Evolutionary conservation across 1,284 basidiomycete genomes (phyloP).

Genomic region (Ceratobasidium sp.): DNA sequence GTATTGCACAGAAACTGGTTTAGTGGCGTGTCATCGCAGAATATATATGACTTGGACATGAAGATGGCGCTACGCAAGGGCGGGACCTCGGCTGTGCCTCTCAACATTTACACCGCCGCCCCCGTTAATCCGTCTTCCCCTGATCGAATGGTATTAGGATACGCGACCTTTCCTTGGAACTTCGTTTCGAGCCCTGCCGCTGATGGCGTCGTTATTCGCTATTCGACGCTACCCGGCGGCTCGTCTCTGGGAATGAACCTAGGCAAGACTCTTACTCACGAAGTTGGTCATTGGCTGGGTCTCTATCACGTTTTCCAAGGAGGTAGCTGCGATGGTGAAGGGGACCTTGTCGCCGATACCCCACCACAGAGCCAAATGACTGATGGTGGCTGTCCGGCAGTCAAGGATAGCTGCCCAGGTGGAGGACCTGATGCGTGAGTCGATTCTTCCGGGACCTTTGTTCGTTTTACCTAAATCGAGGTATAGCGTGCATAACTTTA

Average conservation of each 20-base stretch:
- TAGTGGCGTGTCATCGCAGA: background rate
- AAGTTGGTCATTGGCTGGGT: slow-evolving; percentile 49
- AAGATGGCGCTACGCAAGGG: slow-evolving; percentile 14
- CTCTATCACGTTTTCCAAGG: slow-evolving; percentile 49
- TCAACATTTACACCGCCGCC: slow-evolving; percentile 20
- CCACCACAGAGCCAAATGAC: slow-evolving; percentile 26
- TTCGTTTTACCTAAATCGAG: too few species aligned
- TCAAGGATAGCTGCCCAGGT: background rate
- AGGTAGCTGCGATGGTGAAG: background rate
- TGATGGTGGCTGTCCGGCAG: background rate
- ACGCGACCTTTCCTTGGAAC: slow-evolving; percentile 8
- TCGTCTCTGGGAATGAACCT: background rate
- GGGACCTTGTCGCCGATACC: slow-evolving; percentile 12
- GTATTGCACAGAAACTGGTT: background rate
- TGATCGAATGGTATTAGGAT: slow-evolving; percentile 15
- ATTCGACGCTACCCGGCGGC: slow-evolving; percentile 14
- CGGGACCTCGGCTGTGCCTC: slow-evolving; percentile 6
- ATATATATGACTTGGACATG: slow-evolving; percentile 1
- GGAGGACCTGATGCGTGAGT: slow-evolving; percentile 38
- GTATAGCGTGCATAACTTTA: too few species aligned
- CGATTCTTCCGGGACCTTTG: too few species aligned
- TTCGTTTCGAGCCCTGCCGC: background rate
- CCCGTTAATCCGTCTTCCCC: background rate
- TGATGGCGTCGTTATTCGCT: slow-evolving; percentile 13
- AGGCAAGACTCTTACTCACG: slow-evolving; percentile 14